These are phyloP conservation scores for Dothistroma septosporum DNA, from an alignment of 2,329 filamentous ascomycete genomes.

Conservation along the genomic window DNA sequence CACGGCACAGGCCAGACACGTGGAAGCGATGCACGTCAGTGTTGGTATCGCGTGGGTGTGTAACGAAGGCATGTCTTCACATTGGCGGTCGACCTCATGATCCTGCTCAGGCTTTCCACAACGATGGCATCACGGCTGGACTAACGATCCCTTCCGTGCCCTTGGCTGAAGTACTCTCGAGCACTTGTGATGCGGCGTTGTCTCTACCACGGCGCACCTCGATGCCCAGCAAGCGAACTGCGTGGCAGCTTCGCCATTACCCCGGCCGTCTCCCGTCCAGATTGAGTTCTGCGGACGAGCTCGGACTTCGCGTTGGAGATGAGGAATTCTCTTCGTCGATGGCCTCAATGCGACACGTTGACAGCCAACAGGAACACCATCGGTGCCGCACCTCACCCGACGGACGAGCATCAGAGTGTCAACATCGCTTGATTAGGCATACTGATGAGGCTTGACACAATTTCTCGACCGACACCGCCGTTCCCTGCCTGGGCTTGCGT, in stretches of 20 bases:
- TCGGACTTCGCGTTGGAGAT: background rate
- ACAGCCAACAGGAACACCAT: background rate
- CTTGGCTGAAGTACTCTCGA: background rate
- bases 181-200: background rate
- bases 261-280: background rate
- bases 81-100: background rate
- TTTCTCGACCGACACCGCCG: background rate
- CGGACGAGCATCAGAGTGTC: background rate
- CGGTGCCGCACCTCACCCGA: background rate
- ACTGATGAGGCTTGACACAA: background rate
- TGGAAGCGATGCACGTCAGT: background rate
- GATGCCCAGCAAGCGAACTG: background rate
- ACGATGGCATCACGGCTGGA: background rate
- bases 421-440: background rate
- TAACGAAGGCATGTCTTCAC: background rate
- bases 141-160: background rate
- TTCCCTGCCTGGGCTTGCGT: background rate
- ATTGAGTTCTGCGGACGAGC: constrained; percentile 3
- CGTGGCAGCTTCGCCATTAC: background rate
- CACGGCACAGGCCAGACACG: background rate
- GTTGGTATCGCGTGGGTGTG: background rate
- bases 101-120: background rate
- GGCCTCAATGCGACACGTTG: background rate
- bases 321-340: background rate
- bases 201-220: background rate